phyloP scores from a whole-genome alignment of 2,329 filamentous ascomycete species.

The Amylocarpus encephaloides region DNA sequence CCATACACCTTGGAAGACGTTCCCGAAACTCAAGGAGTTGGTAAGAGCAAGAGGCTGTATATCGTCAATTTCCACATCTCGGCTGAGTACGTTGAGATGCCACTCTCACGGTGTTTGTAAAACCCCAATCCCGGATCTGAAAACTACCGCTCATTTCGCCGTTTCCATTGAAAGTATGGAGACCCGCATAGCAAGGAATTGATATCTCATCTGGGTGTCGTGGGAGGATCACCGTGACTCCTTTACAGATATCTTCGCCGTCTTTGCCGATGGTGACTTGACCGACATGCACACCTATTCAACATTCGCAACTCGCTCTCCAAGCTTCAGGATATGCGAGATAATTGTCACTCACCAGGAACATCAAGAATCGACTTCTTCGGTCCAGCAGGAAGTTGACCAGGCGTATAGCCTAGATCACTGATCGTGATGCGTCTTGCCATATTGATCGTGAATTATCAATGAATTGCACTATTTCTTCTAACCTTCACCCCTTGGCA shows the following conservation, averaged over 20 bases:
- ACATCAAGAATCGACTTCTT: constrained; percentile 31
- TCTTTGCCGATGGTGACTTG: constrained; percentile 27
- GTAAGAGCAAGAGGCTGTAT: constrained; percentile 30
- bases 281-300: constrained; percentile 25
- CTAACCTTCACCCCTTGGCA: too few relatives aligned
- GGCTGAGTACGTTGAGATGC: background rate
- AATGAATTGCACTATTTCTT: too few relatives aligned
- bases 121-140: constrained; percentile 29
- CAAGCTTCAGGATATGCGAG: too few relatives aligned
- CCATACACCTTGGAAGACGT: constrained; percentile 29
- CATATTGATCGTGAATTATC: background rate
- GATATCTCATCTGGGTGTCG: constrained; percentile 24
- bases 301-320: background rate
- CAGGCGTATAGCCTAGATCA: constrained; percentile 26
- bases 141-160: constrained; percentile 28
- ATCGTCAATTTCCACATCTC: background rate
- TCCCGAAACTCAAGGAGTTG: constrained; percentile 35
- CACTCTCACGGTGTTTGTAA: constrained; percentile 24
- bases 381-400: constrained; percentile 22
- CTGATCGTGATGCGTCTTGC: constrained; percentile 22
- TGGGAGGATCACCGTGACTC: constrained; percentile 29
- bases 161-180: constrained; percentile 28
- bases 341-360: constrained; percentile 15
- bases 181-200: constrained; percentile 27
- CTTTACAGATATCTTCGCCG: constrained; percentile 22